Conservation (phyloP, 2,329 filamentous ascomycete genomes). For the Alternaria burnsii region DNA sequence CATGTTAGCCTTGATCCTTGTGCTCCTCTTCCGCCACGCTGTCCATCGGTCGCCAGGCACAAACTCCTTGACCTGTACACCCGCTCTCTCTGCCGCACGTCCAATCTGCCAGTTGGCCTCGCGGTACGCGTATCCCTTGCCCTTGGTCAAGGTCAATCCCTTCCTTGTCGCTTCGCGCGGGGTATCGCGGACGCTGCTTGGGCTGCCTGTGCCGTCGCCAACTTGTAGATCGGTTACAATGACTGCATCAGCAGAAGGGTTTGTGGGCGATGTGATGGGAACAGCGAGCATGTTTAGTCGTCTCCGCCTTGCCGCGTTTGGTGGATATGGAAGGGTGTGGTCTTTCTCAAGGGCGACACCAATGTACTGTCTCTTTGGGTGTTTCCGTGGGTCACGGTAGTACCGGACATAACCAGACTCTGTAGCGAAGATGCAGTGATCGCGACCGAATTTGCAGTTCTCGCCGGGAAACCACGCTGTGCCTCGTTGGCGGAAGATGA, state of each 20-base stretch:
- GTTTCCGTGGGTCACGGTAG: slow-evolving; percentile 84
- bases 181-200: slow-evolving; percentile 32
- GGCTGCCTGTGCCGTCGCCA: slow-evolving; percentile 16
- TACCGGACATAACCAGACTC: slow-evolving; percentile 93
- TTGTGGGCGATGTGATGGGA: slow-evolving; percentile 9
- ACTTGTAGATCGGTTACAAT: slow-evolving; percentile 26
- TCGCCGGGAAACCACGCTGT: slow-evolving; percentile 95
- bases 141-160: slow-evolving; percentile 30
- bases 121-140: slow-evolving; percentile 69
- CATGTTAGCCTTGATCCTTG: slow-evolving; percentile 60
- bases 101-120: slow-evolving; percentile 75
- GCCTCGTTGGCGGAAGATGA: slow-evolving; percentile 96
- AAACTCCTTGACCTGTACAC: slow-evolving; percentile 64
- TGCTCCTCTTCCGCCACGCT: slow-evolving; percentile 69
- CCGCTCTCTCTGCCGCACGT: slow-evolving; percentile 67
- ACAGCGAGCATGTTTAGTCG: slow-evolving; percentile 76
- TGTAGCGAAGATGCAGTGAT: slow-evolving; percentile 93
- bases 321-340: slow-evolving; percentile 79
- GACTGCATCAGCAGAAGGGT: slow-evolving; percentile 31
- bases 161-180: slow-evolving; percentile 46
- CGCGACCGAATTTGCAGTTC: slow-evolving; percentile 92
- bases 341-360: slow-evolving; percentile 87
- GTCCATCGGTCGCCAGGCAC: slow-evolving; percentile 68
- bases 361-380: slow-evolving; percentile 92
- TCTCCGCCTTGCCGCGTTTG: slow-evolving; percentile 76